Conservation (phyloP, 495 filamentous ascomycete genomes). For the Penicillium lividum region DNA sequence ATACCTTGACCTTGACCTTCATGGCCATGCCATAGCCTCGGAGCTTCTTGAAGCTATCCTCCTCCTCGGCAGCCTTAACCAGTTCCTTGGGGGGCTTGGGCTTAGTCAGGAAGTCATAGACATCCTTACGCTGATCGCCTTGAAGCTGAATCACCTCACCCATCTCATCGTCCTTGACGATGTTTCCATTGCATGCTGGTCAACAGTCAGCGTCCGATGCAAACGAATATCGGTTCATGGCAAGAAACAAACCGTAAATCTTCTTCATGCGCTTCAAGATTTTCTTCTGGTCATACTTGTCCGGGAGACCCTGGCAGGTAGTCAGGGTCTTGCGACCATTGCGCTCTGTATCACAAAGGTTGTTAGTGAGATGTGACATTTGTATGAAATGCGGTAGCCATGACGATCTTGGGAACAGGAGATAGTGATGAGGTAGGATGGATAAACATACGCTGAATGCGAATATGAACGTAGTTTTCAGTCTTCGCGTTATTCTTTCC, state of each 20-base stretch:
- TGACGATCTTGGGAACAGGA: constrained; percentile 13
- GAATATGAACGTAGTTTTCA: constrained; percentile 99
- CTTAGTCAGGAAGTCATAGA: constrained; percentile 81
- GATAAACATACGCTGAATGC: constrained; percentile 91
- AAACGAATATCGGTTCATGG: constrained; percentile 5
- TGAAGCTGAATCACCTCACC: constrained; percentile 99
- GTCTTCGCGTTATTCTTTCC: constrained; percentile 81
- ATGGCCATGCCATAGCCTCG: constrained; percentile 66
- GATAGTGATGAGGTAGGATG: constrained; percentile 1
- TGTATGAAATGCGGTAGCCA: background rate
- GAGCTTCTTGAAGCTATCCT: constrained; percentile 6
- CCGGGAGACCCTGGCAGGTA: constrained; percentile 95
- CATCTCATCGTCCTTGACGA: constrained; percentile 95
- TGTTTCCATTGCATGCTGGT: constrained; percentile 99
- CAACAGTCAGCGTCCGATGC: constrained; percentile 21
- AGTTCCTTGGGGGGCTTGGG: constrained; percentile 4
- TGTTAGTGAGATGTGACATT: background rate
- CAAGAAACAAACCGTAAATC: constrained; percentile 80
- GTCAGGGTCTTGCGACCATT: constrained; percentile 99
- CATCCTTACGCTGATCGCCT: constrained; percentile 98
- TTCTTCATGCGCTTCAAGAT: constrained; percentile 99
- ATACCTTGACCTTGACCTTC: constrained; percentile 93
- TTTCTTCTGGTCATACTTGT: constrained; percentile 99
- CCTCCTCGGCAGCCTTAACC: constrained; percentile 4
- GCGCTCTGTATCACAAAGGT: constrained; percentile 65